Conservation (phyloP, 108 stramenopile genomes). For the Pseudonitzschia pungens region DNA sequence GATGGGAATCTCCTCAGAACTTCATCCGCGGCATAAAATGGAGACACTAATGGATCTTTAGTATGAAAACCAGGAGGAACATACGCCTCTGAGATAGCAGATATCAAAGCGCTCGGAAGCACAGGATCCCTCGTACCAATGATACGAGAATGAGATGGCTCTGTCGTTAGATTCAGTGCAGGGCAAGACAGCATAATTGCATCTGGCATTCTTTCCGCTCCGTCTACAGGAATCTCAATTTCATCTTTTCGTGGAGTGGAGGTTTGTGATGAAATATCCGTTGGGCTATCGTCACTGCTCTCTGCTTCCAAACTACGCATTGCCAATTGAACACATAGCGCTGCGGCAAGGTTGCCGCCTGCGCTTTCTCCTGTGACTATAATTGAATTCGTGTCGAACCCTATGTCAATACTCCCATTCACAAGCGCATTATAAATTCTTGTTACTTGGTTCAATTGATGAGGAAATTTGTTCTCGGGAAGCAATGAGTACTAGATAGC, state of each 20-base stretch:
- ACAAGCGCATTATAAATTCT: slow-evolving; percentile 57
- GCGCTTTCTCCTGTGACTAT: slow-evolving; percentile 79
- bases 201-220: slow-evolving; percentile 51
- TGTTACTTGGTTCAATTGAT: slow-evolving; percentile 57
- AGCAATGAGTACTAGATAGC: slow-evolving; percentile 56
- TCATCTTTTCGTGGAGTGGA: neutral
- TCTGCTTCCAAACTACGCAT: slow-evolving; percentile 34
- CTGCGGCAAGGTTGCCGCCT: slow-evolving; percentile 79
- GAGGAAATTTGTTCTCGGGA: slow-evolving; percentile 73
- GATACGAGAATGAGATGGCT: slow-evolving; percentile 62
- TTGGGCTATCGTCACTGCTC: neutral
- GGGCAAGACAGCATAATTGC: slow-evolving; percentile 81
- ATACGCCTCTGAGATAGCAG: slow-evolving; percentile 75
- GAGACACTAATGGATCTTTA: slow-evolving; percentile 70
- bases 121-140: slow-evolving; percentile 76
- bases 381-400: slow-evolving; percentile 71
- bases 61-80: slow-evolving; percentile 47
- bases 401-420: slow-evolving; percentile 53
- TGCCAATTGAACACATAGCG: slow-evolving; percentile 66
- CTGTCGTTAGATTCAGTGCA: slow-evolving; percentile 68
- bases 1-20: slow-evolving; percentile 63
- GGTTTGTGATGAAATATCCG: neutral
- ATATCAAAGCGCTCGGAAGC: slow-evolving; percentile 67
- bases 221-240: neutral
- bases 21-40: slow-evolving; percentile 69